phyloP scores from a whole-genome alignment of 2,329 filamentous ascomycete genomes.

The Beauveria rudraprayagi region DNA sequence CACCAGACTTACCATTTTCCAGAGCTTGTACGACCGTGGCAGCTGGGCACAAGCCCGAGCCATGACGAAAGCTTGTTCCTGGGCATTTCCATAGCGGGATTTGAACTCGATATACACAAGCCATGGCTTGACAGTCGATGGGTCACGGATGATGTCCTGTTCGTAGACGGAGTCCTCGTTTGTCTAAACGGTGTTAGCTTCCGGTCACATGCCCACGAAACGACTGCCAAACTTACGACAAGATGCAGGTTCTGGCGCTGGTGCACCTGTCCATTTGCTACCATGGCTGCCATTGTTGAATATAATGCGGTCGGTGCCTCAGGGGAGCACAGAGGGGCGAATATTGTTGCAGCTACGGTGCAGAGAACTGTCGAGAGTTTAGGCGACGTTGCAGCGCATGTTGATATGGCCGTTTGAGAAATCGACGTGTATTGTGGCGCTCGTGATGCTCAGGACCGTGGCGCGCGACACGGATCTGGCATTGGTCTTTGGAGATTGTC shows the following conservation, averaged over 20 bases:
- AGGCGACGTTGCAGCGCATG: conserved; percentile 6
- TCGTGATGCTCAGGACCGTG: conserved; percentile 6
- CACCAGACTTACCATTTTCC: conserved; percentile 71
- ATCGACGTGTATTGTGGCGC: neutral
- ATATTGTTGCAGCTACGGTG: neutral
- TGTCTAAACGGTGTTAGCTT: conserved; percentile 39
- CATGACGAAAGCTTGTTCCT: conserved; percentile 80
- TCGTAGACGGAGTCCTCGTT: conserved; percentile 94
- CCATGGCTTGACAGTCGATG: conserved; percentile 86
- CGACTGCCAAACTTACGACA: conserved; percentile 30
- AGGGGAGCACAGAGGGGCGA: neutral
- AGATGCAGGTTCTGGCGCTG: conserved; percentile 40
- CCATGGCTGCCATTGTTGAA: conserved; percentile 12
- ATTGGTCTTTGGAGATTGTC: conserved; percentile 1
- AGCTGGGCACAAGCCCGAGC: conserved; percentile 86
- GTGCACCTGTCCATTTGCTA: conserved; percentile 26
- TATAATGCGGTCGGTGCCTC: neutral
- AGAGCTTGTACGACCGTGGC: conserved; percentile 93
- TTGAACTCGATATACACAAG: conserved; percentile 91
- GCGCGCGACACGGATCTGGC: neutral
- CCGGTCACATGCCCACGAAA: neutral
- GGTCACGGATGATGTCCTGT: conserved; percentile 84
- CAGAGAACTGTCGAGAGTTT: neutral
- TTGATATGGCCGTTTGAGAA: neutral
- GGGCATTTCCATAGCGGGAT: conserved; percentile 69